A percentile compares a stretch with the other conserved stretches of the same genome.
These are phyloP conservation scores for Mycothermus thermophilus DNA, from an alignment of 495 filamentous ascomycete species.

Conservation along the genomic window DNA sequence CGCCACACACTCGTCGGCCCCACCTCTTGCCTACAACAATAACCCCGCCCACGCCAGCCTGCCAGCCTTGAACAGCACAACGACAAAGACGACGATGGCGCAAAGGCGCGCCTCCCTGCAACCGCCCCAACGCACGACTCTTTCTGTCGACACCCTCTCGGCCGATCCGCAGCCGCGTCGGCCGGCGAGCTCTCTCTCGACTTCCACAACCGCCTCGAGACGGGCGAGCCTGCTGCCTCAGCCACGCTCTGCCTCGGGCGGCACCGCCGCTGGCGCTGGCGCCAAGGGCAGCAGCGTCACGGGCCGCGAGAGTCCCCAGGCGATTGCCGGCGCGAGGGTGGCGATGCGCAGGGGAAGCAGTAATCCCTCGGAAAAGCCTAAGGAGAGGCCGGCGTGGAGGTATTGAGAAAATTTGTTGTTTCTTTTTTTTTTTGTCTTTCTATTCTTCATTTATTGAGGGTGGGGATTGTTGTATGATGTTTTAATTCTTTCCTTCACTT, in stretches of 20 bases:
- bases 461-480: neutral
- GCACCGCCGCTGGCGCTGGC: neutral
- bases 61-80: too few relatives aligned
- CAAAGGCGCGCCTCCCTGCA: conserved; percentile 37
- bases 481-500: neutral
- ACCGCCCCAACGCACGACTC: conserved; percentile 22
- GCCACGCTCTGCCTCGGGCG: conserved; percentile 18
- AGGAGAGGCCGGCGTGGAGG: conserved; percentile 21
- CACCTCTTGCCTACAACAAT: conserved; percentile 13
- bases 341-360: conserved; percentile 23
- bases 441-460: neutral
- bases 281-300: conserved; percentile 5
- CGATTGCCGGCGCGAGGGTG: conserved; percentile 23
- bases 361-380: conserved; percentile 7
- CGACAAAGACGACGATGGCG: too few relatives aligned
- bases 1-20: conserved; percentile 1
- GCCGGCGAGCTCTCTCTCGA: conserved; percentile 33
- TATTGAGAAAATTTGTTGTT: conserved; percentile 1
- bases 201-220: conserved; percentile 6
- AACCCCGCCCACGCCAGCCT: conserved; percentile 21
- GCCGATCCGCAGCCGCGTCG: conserved; percentile 14
- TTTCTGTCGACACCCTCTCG: neutral
- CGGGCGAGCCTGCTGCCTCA: conserved; percentile 39
- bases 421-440: conserved; percentile 1
- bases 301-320: conserved; percentile 29